A percentile compares a stretch with the other conserved stretches of the same genome.
Evolutionary conservation across 495 filamentous ascomycete species (phyloP).

Genomic region (Penicillium roqueforti): DNA sequence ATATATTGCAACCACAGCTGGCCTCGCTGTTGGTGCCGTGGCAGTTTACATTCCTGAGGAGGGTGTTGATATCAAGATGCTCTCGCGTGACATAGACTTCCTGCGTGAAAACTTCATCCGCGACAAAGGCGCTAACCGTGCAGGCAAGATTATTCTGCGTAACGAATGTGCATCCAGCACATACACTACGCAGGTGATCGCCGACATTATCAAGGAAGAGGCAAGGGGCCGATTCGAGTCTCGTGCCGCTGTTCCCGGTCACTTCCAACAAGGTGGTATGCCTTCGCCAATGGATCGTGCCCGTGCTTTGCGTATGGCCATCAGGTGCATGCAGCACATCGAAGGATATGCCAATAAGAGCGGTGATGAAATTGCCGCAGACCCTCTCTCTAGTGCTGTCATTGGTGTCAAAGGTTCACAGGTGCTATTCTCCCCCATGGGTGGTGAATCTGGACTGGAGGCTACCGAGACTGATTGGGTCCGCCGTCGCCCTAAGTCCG

Average conservation of each 20-base stretch:
- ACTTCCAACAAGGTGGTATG: slow-evolving; percentile 94
- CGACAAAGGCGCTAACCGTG: slow-evolving; percentile 85
- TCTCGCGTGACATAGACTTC: slow-evolving; percentile 85
- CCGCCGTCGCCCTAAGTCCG: slow-evolving; percentile 75
- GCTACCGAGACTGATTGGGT: slow-evolving; percentile 89
- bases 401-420: slow-evolving; percentile 91
- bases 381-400: slow-evolving; percentile 67
- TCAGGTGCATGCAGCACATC: slow-evolving; percentile 85
- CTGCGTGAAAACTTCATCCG: slow-evolving; percentile 78
- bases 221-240: slow-evolving; percentile 89
- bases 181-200: slow-evolving; percentile 88
- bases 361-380: slow-evolving; percentile 62
- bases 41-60: slow-evolving; percentile 98
- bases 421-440: slow-evolving; percentile 80
- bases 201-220: slow-evolving; percentile 92
- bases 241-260: slow-evolving; percentile 88
- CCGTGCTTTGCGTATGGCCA: slow-evolving; percentile 84
- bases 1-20: slow-evolving; percentile 88
- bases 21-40: slow-evolving; percentile 83
- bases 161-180: slow-evolving; percentile 89
- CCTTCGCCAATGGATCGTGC: slow-evolving; percentile 95
- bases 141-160: slow-evolving; percentile 89
- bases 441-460: slow-evolving; percentile 59
- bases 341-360: slow-evolving; percentile 67
- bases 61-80: slow-evolving; percentile 90